These are phyloP conservation scores for Rhodotorula sp. DNA, from an alignment of 1,284 basidiomycete genomes.

Conservation along the genomic window DNA sequence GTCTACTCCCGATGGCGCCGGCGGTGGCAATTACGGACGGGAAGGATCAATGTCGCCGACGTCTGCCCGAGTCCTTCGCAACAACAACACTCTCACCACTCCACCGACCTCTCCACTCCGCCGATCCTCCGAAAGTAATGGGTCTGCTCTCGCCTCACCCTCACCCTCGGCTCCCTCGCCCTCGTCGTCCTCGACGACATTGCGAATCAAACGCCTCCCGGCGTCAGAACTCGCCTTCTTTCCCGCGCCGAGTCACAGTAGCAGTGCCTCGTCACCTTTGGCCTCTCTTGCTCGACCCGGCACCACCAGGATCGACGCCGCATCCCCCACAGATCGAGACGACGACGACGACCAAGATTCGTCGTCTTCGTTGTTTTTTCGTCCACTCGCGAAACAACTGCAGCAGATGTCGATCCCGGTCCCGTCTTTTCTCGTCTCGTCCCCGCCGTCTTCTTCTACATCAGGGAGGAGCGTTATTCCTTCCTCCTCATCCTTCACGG, in stretches of 20 bases:
- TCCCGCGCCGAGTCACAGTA: slow-evolving; percentile 52
- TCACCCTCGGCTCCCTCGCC: not conserved
- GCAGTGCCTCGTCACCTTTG: not conserved
- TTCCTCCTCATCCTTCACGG: not conserved
- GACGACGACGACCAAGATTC: not conserved
- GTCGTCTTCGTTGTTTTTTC: slow-evolving; percentile 14
- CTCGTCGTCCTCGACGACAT: slow-evolving; percentile 35
- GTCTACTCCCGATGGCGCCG: too few species aligned
- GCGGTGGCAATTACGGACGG: too few species aligned
- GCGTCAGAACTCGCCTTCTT: slow-evolving; percentile 61
- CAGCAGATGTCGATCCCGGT: slow-evolving; percentile 1
- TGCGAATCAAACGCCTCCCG: slow-evolving; percentile 57
- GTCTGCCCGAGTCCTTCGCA: too few species aligned
- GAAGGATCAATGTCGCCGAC: too few species aligned
- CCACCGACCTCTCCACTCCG: too few species aligned
- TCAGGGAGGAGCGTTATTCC: slow-evolving; percentile 3
- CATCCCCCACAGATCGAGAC: not conserved
- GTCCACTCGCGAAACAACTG: slow-evolving; percentile 16
- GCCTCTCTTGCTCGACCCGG: not conserved
- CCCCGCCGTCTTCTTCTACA: slow-evolving; percentile 4
- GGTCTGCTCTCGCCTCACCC: too few species aligned
- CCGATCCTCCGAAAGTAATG: too few species aligned
- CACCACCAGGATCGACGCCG: not conserved
- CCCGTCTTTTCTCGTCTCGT: not conserved
- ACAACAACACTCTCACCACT: too few species aligned